A percentile compares a stretch with the other conserved stretches of the same genome.
Evolutionary conservation across 1,284 basidiomycete species (phyloP).

Genomic region (Anthracocystis setariae): DNA sequence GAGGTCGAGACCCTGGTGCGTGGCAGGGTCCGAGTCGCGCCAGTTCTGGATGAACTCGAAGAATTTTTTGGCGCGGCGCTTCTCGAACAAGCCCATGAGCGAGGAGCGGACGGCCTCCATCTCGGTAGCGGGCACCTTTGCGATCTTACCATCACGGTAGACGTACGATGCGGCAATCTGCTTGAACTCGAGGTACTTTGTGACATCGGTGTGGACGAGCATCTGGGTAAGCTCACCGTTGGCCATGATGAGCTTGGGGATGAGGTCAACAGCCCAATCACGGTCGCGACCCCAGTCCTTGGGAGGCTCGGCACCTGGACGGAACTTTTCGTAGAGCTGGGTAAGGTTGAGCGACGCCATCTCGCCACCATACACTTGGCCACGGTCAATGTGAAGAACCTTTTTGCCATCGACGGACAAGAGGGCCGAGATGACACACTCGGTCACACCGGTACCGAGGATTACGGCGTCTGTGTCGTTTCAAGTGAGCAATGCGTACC

Average conservation of each 20-base stretch:
- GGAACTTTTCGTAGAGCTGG: conserved; percentile 97
- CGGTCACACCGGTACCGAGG: conserved; percentile 90
- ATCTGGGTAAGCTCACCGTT: conserved; percentile 98
- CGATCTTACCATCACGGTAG: conserved; percentile 94
- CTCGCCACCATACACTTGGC: conserved; percentile 98
- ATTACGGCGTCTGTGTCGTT: conserved; percentile 60
- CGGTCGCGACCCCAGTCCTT: conserved; percentile 71
- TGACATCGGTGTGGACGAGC: conserved; percentile 98
- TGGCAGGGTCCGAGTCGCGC: conserved; percentile 91
- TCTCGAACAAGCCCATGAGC: conserved; percentile 98
- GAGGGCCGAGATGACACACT: conserved; percentile 88
- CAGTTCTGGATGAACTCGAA: conserved; percentile 96
- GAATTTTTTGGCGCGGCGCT: conserved; percentile 97
- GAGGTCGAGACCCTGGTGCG: conserved; percentile 78
- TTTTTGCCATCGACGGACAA: conserved; percentile 99
- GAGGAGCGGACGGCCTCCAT: conserved; percentile 94
- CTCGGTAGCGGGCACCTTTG: conserved; percentile 97
- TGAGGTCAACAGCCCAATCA: conserved; percentile 67
- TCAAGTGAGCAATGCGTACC: neutral
- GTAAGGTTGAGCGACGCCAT: conserved; percentile 96
- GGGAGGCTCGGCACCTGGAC: conserved; percentile 69
- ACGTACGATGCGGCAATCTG: conserved; percentile 99
- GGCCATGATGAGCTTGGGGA: conserved; percentile 80
- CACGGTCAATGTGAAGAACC: conserved; percentile 98
- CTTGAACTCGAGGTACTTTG: conserved; percentile 99